Evolutionary conservation across 78 protist genomes (phyloP).

Genomic region (Neovahlkampfia damariscottae): DNA sequence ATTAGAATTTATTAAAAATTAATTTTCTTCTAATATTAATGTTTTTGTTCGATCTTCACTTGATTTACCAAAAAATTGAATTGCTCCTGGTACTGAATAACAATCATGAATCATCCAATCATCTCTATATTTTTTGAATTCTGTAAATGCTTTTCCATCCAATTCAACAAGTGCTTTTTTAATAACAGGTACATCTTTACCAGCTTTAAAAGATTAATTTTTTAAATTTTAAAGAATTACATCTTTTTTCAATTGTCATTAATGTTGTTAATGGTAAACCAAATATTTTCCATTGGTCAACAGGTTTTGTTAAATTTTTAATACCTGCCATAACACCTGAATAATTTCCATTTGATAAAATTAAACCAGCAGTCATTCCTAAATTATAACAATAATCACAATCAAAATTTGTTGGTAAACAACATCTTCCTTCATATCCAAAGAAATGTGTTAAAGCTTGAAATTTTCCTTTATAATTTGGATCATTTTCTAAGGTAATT

Average conservation of each 20-base stretch:
- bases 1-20: no score
- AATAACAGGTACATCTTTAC: conserved; percentile 11
- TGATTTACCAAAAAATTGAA: no score
- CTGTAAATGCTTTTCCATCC: not conserved
- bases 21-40: no score
- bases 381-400: conserved; percentile 38
- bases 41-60: no score
- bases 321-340: conserved; percentile 40
- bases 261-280: conserved; percentile 35
- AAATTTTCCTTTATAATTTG: conserved; percentile 14
- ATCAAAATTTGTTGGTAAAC: conserved; percentile 46
- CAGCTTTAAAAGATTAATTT: no score
- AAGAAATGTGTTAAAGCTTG: conserved; percentile 35
- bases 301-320: not conserved
- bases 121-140: not conserved
- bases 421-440: conserved; percentile 56
- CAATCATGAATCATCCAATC: not conserved
- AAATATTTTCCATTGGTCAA: conserved; percentile 10
- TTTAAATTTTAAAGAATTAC: no score
- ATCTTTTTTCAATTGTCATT: conserved; percentile 16
- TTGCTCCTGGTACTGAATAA: no score
- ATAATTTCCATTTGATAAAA: not conserved
- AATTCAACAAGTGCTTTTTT: conserved; percentile 5
- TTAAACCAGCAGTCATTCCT: conserved; percentile 41
- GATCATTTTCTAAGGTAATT: not conserved